Percentiles rank a stretch among this genome's conserved stretches.
Conservation (phyloP, 805 yeast genomes). For the Debaryomyces maramus region DNA sequence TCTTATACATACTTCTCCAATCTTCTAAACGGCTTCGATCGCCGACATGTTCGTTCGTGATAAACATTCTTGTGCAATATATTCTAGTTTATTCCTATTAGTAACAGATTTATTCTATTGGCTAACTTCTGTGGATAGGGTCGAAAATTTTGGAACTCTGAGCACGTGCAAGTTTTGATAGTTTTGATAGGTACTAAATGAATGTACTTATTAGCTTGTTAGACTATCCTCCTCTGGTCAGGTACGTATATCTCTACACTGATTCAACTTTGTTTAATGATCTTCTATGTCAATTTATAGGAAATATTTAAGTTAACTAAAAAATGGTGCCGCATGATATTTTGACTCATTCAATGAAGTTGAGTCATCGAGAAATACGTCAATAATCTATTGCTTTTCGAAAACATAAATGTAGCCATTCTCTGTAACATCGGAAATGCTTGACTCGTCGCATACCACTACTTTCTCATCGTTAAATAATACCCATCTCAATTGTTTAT, state of each 20-base stretch:
- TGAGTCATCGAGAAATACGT: no score
- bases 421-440: constrained; percentile 42
- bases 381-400: constrained; percentile 10
- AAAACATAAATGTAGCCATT: constrained; percentile 53
- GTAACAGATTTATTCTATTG: constrained; percentile 2
- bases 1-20: constrained; percentile 46
- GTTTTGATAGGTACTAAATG: no score
- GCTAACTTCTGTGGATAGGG: background rate
- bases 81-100: background rate
- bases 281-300: no score
- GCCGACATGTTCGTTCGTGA: constrained; percentile 79
- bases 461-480: constrained; percentile 90
- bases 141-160: background rate
- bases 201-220: no score
- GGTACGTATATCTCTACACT: no score
- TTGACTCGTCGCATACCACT: constrained; percentile 50
- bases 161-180: background rate
- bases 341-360: background rate
- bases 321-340: background rate
- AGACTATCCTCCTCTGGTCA: no score
- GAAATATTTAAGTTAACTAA: background rate
- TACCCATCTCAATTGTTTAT: constrained; percentile 58
- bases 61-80: constrained; percentile 65
- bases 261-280: no score
- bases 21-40: constrained; percentile 69